A percentile compares a stretch with the other conserved stretches of the same genome.
phyloP scores from a whole-genome alignment of 129 eudicot genomes.

The Pulicaria dysenterica region DNA sequence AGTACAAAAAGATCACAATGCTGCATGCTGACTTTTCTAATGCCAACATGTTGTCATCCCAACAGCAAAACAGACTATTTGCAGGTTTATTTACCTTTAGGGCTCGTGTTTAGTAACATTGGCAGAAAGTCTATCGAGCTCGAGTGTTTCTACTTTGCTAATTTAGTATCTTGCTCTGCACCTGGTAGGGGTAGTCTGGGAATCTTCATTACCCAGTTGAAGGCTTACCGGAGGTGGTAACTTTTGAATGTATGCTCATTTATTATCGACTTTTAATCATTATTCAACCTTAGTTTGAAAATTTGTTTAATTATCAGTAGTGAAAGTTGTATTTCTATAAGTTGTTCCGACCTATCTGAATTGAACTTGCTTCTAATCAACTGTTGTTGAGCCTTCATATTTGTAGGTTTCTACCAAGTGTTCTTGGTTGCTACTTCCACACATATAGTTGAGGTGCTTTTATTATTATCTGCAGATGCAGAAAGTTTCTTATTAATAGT shows the following conservation, averaged over 20 bases:
- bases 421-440: too few relatives aligned
- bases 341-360: background rate
- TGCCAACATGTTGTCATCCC: conserved; percentile 32
- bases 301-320: conserved; percentile 4
- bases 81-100: conserved; percentile 29
- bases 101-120: conserved; percentile 8
- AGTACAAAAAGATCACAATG: conserved; percentile 18
- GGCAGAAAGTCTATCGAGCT: conserved; percentile 15
- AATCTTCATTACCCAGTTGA: conserved; percentile 36
- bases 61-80: conserved; percentile 15
- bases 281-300: conserved; percentile 19
- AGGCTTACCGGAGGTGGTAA: conserved; percentile 85
- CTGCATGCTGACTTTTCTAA: conserved; percentile 21
- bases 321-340: conserved; percentile 15
- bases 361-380: conserved; percentile 7
- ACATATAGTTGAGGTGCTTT: too few relatives aligned
- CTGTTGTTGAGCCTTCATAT: background rate
- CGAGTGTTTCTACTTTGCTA: conserved; percentile 21
- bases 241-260: conserved; percentile 32
- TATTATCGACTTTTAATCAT: conserved; percentile 18
- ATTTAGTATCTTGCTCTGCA: conserved; percentile 48
- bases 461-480: too few relatives aligned
- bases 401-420: too few relatives aligned
- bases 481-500: too few relatives aligned
- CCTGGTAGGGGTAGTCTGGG: conserved; percentile 88